Evolutionary conservation across 768 basidiomycete species (phyloP).

Genomic region (Kwoniella bestiolae): DNA sequence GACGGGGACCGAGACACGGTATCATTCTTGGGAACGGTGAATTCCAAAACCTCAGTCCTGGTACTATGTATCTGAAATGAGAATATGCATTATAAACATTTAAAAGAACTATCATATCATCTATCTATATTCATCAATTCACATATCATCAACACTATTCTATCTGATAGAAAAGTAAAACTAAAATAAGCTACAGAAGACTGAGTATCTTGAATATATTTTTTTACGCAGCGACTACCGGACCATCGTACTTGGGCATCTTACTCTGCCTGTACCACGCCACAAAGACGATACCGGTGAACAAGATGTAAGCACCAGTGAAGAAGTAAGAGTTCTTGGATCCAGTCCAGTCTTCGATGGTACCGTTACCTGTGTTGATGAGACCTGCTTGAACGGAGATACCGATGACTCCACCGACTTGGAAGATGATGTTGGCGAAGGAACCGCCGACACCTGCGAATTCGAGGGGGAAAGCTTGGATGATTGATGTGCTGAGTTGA

Average conservation of each 20-base stretch:
- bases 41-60: too few species aligned
- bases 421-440: conserved; percentile 52
- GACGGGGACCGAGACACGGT: too few species aligned
- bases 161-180: background rate
- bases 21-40: too few species aligned
- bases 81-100: background rate
- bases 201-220: background rate
- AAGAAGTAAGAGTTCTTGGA: conserved; percentile 47
- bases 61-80: too few species aligned
- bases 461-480: conserved; percentile 42
- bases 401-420: conserved; percentile 47
- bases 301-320: conserved; percentile 43
- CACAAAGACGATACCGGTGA: conserved; percentile 45
- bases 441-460: conserved; percentile 48
- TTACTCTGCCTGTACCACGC: conserved; percentile 45
- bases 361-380: conserved; percentile 43
- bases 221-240: conserved; percentile 36
- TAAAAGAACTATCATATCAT: background rate
- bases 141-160: background rate
- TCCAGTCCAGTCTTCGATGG: conserved; percentile 48
- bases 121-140: background rate
- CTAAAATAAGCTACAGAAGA: background rate
- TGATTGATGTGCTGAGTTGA: conserved; percentile 24
- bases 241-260: conserved; percentile 37
- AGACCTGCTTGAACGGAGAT: conserved; percentile 52